Evolutionary conservation across 805 yeast species (phyloP), one percentile per base, ranked within the genome.

Genomic region (Cyberlindnera euphorbiiphila): DNA sequence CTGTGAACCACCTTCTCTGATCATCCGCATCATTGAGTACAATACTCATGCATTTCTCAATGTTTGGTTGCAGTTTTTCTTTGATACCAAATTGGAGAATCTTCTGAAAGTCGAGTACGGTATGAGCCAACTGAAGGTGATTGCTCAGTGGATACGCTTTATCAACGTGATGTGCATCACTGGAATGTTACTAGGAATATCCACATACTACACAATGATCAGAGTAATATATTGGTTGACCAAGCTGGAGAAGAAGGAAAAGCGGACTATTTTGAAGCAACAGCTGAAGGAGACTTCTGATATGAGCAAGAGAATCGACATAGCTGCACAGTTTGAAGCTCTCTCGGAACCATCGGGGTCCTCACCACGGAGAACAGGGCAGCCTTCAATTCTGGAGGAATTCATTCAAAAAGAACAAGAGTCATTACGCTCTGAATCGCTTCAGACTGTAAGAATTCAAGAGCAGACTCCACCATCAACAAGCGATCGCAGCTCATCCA

Each of bases 161-260:
- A 27, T 51, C 16, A 51, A 50, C 25, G 48, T 51, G 9, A 37
- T 51, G 43, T 42, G 51, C 11, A 41, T 53, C 19, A 40, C 51
- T 0, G 47, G 49, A 1, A 28, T 51, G 33, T 29, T 51, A 4
- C 14, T 53, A 14, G 57, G 57, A 3, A 36, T 51, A 7, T 29
- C 45, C n/a, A 37, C 47, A 1, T 53, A 53, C 32, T 53, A 48
- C 28, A 43, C 47, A 1, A 22, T 40, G 6, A 36, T 53, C 7
- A 42, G 50, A 17, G 21, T 42, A 16, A 51, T 53, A 9, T 53
- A 48, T 22, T 40, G 52, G 50, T 16, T 48, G 24, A 53, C 57
- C 2, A 43, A 43, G 29, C 22, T 46, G 13, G 54, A 47, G 11
- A 42, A 43, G 15, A 27, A 29, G 25, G 28, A 26, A n/a, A 25